phyloP scores from a whole-genome alignment of 169 alveolate species.

The Plasmodium vivax region DNA sequence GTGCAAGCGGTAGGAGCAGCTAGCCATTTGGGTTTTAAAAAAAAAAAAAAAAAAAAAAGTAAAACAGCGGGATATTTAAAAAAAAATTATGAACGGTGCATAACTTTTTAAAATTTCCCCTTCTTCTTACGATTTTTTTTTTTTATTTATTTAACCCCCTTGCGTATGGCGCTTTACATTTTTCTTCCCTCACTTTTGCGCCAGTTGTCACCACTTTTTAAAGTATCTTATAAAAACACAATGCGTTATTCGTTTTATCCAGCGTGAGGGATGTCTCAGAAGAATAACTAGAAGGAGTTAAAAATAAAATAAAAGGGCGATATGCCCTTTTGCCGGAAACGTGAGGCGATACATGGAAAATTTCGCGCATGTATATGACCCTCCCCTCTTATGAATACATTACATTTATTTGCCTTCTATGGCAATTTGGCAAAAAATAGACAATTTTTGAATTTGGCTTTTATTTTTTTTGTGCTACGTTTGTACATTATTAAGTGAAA shows the following conservation, averaged over 20 bases:
- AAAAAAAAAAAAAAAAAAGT: slow-evolving; percentile 10
- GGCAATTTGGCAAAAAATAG: background rate
- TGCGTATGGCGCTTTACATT: background rate
- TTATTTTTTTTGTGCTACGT: background rate
- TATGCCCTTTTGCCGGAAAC: background rate
- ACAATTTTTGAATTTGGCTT: background rate
- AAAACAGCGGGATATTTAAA: background rate
- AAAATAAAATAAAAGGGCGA: background rate
- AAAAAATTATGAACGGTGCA: slow-evolving; percentile 6
- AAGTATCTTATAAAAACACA: background rate
- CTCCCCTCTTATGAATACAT: background rate
- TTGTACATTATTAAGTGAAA: background rate
- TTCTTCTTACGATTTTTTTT: background rate
- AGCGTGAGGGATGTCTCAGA: background rate
- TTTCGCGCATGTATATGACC: background rate
- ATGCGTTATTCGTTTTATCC: background rate
- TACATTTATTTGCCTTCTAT: background rate
- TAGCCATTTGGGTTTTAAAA: slow-evolving; percentile 7
- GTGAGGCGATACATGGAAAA: background rate
- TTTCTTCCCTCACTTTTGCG: background rate
- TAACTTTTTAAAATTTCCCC: background rate
- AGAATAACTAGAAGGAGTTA: background rate
- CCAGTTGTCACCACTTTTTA: background rate
- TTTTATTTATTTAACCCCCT: background rate
- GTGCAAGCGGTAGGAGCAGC: background rate